Conservation (phyloP, 148 eudicot genomes). For the Diospyros lotus region DNA sequence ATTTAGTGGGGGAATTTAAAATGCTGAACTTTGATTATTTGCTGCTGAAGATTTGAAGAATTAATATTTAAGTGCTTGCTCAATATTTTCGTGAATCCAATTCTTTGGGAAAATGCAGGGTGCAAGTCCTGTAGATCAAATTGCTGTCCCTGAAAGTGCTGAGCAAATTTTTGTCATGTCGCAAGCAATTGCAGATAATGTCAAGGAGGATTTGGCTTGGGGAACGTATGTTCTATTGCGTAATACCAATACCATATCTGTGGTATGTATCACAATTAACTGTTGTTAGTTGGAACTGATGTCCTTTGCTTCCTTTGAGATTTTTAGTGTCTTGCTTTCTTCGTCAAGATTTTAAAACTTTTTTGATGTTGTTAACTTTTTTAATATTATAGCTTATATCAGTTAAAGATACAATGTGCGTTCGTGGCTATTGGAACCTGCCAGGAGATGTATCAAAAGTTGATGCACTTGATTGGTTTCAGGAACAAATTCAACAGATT, state of each 20-base stretch:
- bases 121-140: slow-evolving; percentile 45
- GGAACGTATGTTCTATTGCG: slow-evolving; percentile 74
- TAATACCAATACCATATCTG: slow-evolving; percentile 82
- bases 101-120: slow-evolving; percentile 45
- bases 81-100: not conserved
- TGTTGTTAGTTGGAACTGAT: not conserved
- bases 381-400: slow-evolving; percentile 57
- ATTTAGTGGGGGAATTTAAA: not conserved
- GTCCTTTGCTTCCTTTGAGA: too few species aligned
- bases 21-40: not conserved
- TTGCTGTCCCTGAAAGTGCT: slow-evolving; percentile 53
- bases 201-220: slow-evolving; percentile 96
- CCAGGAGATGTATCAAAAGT: slow-evolving; percentile 52
- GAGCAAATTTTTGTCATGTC: slow-evolving; percentile 80
- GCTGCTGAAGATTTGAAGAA: not conserved
- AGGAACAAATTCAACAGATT: slow-evolving; percentile 37
- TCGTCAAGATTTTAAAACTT: not conserved
- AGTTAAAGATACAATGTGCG: slow-evolving; percentile 59
- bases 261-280: slow-evolving; percentile 35
- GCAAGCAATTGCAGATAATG: slow-evolving; percentile 45
- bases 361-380: slow-evolving; percentile 4
- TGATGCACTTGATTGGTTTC: slow-evolving; percentile 55
- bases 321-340: not conserved
- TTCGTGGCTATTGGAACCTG: slow-evolving; percentile 89
- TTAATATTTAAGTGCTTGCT: not conserved